phyloP scores from a whole-genome alignment of 2,329 filamentous ascomycete genomes.

The Daldinia sp. region DNA sequence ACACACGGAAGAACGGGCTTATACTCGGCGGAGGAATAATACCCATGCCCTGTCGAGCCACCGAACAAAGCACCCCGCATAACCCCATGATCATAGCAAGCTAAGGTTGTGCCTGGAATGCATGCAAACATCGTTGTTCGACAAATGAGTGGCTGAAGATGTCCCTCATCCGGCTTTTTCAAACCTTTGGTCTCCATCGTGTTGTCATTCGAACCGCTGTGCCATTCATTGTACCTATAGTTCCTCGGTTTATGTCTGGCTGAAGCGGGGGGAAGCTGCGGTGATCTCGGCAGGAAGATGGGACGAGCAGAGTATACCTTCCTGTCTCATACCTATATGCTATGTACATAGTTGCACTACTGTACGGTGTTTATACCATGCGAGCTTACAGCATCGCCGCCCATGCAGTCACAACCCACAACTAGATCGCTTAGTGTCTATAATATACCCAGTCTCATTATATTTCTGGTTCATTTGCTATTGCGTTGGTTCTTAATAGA shows the following conservation, averaged over 20 bases:
- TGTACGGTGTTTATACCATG: slow-evolving; percentile 16
- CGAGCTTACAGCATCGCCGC: slow-evolving; percentile 9
- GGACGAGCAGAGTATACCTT: slow-evolving; percentile 10
- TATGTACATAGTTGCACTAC: background rate
- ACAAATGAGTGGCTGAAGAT: slow-evolving; percentile 2
- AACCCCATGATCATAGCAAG: slow-evolving; percentile 1
- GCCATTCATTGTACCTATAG: slow-evolving; percentile 8
- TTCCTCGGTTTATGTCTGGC: slow-evolving; percentile 1
- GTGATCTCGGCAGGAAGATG: slow-evolving; percentile 25
- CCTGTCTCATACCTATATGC: background rate
- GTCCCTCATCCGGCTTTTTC: slow-evolving; percentile 11
- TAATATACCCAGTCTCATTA: slow-evolving; percentile 12
- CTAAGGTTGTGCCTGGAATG: slow-evolving; percentile 9
- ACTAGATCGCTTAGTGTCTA: slow-evolving; percentile 6
- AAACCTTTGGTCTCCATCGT: slow-evolving; percentile 8
- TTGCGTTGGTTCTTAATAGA: background rate
- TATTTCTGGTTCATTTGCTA: background rate
- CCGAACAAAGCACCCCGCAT: slow-evolving; percentile 18
- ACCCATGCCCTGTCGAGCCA: slow-evolving; percentile 6
- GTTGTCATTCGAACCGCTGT: slow-evolving; percentile 17
- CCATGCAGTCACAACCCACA: slow-evolving; percentile 5
- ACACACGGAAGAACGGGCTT: slow-evolving; percentile 8
- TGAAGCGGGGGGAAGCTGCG: slow-evolving; percentile 17
- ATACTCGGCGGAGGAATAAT: slow-evolving; percentile 13
- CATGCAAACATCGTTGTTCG: slow-evolving; percentile 2